Percentiles rank a stretch among this genome's conserved stretches.
Conservation (phyloP, 2,329 filamentous ascomycete species). For the Didymella exigua region DNA sequence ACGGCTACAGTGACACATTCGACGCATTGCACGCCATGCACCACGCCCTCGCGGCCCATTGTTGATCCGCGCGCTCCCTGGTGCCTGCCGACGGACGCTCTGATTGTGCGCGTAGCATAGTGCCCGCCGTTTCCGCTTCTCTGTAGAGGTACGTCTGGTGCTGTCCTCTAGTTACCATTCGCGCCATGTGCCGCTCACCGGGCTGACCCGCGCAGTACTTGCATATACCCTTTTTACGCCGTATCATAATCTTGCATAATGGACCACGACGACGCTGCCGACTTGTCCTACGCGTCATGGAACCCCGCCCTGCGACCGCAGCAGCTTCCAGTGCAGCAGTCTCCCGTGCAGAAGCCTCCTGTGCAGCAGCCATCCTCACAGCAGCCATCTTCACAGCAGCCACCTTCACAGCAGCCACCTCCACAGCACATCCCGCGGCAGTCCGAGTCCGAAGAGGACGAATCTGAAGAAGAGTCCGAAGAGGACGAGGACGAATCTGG, state of each 20-base stretch:
- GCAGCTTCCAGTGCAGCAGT: slow-evolving; percentile 17
- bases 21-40: slow-evolving; percentile 27
- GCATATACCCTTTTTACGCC: slow-evolving; percentile 41
- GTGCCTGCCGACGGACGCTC: slow-evolving; percentile 7
- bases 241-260: slow-evolving; percentile 38
- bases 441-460: slow-evolving; percentile 24
- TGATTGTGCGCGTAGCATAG: slow-evolving; percentile 15
- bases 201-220: slow-evolving; percentile 42
- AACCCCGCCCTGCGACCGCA: slow-evolving; percentile 60
- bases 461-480: too few species aligned
- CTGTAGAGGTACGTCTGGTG: slow-evolving; percentile 41
- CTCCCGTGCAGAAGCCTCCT: too few species aligned
- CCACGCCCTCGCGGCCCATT: slow-evolving; percentile 29
- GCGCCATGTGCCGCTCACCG: slow-evolving; percentile 6
- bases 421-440: slow-evolving; percentile 16
- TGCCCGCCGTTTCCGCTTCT: slow-evolving; percentile 32
- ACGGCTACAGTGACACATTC: slow-evolving; percentile 3
- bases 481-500: slow-evolving; percentile 8
- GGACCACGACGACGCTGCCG: slow-evolving; percentile 45
- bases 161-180: background rate
- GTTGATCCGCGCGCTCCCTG: slow-evolving; percentile 23
- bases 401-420: background rate
- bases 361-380: background rate
- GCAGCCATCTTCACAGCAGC: too few species aligned
- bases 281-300: slow-evolving; percentile 57